These are phyloP conservation scores for Cucurbita argyrosperma DNA, from an alignment of 306 rosid species.

Conservation along the genomic window DNA sequence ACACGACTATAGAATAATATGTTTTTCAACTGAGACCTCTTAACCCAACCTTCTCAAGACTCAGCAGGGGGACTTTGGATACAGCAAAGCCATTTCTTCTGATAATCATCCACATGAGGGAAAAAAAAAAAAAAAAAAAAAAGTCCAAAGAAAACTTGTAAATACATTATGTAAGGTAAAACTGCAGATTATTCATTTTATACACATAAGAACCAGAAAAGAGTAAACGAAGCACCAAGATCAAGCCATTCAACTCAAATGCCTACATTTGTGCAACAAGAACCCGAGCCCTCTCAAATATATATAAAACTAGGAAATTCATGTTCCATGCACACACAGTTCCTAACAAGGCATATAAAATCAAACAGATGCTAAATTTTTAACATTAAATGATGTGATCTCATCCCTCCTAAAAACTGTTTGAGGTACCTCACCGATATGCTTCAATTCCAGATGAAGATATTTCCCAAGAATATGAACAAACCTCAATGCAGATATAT, in stretches of 20 bases:
- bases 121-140: not conserved
- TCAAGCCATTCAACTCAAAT: not conserved
- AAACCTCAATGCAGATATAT: not conserved
- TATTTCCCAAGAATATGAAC: not conserved
- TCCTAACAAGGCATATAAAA: not conserved
- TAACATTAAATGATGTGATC: not conserved
- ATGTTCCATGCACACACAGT: not conserved
- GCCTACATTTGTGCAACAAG: not conserved
- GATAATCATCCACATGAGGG: not conserved
- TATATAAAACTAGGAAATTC: not conserved
- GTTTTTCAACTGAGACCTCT: not conserved
- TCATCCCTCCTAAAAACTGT: not conserved
- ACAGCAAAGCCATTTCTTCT: slow-evolving; percentile 13
- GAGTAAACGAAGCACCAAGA: not conserved
- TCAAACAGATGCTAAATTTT: not conserved
- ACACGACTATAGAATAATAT: not conserved
- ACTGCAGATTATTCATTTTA: not conserved
- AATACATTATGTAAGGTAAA: not conserved
- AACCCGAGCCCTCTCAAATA: not conserved
- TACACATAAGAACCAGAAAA: not conserved
- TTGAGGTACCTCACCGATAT: not conserved
- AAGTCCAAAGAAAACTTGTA: not conserved
- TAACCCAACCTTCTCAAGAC: slow-evolving; percentile 5
- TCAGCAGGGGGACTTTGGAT: slow-evolving; percentile 5
- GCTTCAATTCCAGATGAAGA: not conserved